Evolutionary conservation across 495 filamentous ascomycete genomes (phyloP).

Genomic region (Neurospora sp.): DNA sequence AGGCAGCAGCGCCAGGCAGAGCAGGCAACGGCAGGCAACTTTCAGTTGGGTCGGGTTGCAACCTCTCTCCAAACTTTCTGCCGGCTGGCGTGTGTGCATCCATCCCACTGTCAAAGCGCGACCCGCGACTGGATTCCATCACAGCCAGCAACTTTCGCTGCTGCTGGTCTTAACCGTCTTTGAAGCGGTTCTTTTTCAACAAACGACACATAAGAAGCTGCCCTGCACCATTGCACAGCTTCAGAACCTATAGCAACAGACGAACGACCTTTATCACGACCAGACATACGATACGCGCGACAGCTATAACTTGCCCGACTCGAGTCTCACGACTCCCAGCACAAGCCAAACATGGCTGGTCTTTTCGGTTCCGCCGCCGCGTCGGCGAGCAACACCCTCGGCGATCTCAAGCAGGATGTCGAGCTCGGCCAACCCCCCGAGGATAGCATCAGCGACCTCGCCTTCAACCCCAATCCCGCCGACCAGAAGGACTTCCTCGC

Average conservation of each 20-base stretch:
- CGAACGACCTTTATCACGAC: not conserved
- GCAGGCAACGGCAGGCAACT: not conserved
- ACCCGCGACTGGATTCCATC: not conserved
- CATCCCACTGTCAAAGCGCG: not conserved
- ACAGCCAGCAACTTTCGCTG: not conserved
- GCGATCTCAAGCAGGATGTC: conserved; percentile 86
- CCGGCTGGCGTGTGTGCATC: not conserved
- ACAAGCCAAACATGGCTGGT: conserved; percentile 40
- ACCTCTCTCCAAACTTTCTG: not conserved
- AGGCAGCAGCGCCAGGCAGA: not conserved
- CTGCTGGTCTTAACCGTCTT: not conserved
- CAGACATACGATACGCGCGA: not conserved
- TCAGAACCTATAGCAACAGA: not conserved
- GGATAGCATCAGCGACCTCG: conserved; percentile 74
- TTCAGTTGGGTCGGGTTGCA: not conserved
- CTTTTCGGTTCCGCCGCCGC: conserved; percentile 55
- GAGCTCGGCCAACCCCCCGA: conserved; percentile 64
- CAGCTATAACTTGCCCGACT: not conserved
- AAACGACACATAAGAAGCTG: not conserved
- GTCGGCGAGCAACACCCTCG: conserved; percentile 58
- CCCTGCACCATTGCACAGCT: not conserved
- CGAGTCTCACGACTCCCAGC: not conserved
- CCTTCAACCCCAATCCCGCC: conserved; percentile 53
- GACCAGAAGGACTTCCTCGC: conserved; percentile 61
- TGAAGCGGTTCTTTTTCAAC: not conserved